Evolutionary conservation across 805 yeast species (phyloP).

Genomic region (Kodamaea fukazawae): DNA sequence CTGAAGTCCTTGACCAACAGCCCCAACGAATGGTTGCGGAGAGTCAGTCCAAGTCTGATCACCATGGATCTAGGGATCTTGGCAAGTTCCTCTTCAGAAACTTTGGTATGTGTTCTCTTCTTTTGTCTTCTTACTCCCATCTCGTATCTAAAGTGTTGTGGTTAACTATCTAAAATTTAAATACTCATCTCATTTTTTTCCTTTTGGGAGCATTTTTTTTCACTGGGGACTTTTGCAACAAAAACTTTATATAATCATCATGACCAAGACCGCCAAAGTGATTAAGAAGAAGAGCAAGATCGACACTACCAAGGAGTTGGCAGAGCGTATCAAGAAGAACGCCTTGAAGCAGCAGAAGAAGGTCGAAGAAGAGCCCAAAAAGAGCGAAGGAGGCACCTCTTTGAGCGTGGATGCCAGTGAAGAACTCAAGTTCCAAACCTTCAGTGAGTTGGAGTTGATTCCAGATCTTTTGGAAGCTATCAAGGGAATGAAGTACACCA

Average conservation of each 20-base stretch:
- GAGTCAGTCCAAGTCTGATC: constrained; percentile 73
- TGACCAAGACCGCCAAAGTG: too few relatives aligned
- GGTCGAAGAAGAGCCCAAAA: constrained; percentile 4
- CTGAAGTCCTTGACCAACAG: constrained; percentile 88
- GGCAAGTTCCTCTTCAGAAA: constrained; percentile 61
- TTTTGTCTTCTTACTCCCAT: constrained; percentile 43
- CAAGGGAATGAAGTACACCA: constrained; percentile 65
- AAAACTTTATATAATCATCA: too few relatives aligned
- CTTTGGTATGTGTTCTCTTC: constrained; percentile 80
- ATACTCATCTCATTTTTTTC: not conserved
- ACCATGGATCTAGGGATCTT: constrained; percentile 94
- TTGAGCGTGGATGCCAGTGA: constrained; percentile 9
- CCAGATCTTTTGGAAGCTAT: constrained; percentile 82
- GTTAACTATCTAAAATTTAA: not conserved
- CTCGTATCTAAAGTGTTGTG: too few relatives aligned
- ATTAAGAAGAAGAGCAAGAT: constrained; percentile 24
- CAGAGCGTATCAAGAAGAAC: constrained; percentile 45
- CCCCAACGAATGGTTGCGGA: constrained; percentile 75
- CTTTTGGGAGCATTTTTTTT: not conserved
- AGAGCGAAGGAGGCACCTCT: constrained; percentile 11
- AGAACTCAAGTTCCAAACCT: constrained; percentile 10
- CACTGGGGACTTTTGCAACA: not conserved
- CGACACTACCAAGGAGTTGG: constrained; percentile 46
- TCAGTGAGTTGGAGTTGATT: constrained; percentile 57
- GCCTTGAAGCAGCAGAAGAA: constrained; percentile 8